Evolutionary conservation across 2,329 filamentous ascomycete species (phyloP).

Genomic region (Cladosporium phlei): DNA sequence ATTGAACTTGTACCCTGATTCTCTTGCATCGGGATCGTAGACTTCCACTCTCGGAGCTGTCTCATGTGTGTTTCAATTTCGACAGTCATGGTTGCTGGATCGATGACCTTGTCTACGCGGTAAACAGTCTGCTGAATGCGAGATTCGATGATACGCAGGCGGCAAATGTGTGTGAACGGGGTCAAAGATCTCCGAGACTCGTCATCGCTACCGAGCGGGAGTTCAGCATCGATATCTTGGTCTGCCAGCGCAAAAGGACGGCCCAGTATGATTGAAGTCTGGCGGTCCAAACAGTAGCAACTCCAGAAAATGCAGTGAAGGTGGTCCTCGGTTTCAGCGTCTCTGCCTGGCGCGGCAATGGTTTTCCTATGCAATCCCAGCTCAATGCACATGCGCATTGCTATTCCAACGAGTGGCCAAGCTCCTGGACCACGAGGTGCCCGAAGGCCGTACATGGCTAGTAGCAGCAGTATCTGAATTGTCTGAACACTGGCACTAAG

Average conservation of each 20-base stretch:
- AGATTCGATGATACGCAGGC: constrained; percentile 18
- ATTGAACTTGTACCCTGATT: not conserved
- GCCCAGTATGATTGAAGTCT: constrained; percentile 32
- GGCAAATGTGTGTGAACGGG: constrained; percentile 22
- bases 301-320: constrained; percentile 29
- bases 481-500: constrained; percentile 32
- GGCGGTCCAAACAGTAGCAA: constrained; percentile 33
- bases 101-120: constrained; percentile 14
- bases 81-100: not conserved
- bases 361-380: constrained; percentile 31
- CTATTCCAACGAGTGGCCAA: constrained; percentile 33
- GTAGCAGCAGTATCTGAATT: constrained; percentile 23
- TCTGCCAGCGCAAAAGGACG: constrained; percentile 34
- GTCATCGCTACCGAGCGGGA: constrained; percentile 21
- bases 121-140: constrained; percentile 19
- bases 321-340: not conserved
- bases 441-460: constrained; percentile 33
- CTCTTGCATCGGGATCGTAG: constrained; percentile 2
- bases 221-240: constrained; percentile 19
- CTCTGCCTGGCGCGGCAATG: not conserved
- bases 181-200: not conserved
- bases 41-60: constrained; percentile 14
- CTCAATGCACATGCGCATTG: constrained; percentile 30
- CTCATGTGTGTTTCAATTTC: constrained; percentile 9
- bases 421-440: constrained; percentile 33